Evolutionary conservation across 768 basidiomycete species (phyloP), one percentile per base, ranked within the genome.

Genomic region (Collybiopsis confluens): DNA sequence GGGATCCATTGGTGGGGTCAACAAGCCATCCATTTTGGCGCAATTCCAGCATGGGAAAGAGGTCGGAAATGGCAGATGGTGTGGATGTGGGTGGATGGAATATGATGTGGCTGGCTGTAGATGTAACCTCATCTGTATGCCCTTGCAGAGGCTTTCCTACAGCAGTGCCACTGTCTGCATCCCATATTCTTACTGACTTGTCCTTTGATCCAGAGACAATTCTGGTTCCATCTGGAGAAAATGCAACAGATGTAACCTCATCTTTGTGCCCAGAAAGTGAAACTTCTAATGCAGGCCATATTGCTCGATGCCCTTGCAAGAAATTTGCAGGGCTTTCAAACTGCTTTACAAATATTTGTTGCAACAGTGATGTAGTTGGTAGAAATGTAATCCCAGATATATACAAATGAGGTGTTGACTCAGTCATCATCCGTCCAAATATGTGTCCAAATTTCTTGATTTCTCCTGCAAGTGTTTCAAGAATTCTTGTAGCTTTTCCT

Each of bases 321-420:
- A 37, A 11, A 1, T 33, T 16, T 13, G 40, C 13, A 15, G 43
- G 3, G 5, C 41, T 35, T 4, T 16, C 15, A 10, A 54, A 47
- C 6, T 28, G 23, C 16, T 15, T 16, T 8, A 9, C 4, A 40
- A 28, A 42, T 4, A 9, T 16, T 37, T 41, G 6, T 37, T 61
- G 72, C 27, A 59, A 20, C 6, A 28, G 20, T 27, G 45, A 45
- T 10, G 21, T 18, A 20, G 23, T 40, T 18, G 62, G 64, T 15
- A 55, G 24, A 42, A 67, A 62, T 44, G 66, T 57, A 4, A 67
- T 40, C 8, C 56, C 64, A 15, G 64, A 65, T n/a, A 65, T 15
- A 47, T 65, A 65, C 20, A 65, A 28, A 52, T 65, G 64, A 0
- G 62, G 62, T 6, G 56, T 48, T 18, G 28, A 42, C 33, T 47